A percentile compares a stretch with the other conserved stretches of the same genome.
Evolutionary conservation across 164 flowering plant genomes (phyloP).

Genomic region (Malania oleifera): DNA sequence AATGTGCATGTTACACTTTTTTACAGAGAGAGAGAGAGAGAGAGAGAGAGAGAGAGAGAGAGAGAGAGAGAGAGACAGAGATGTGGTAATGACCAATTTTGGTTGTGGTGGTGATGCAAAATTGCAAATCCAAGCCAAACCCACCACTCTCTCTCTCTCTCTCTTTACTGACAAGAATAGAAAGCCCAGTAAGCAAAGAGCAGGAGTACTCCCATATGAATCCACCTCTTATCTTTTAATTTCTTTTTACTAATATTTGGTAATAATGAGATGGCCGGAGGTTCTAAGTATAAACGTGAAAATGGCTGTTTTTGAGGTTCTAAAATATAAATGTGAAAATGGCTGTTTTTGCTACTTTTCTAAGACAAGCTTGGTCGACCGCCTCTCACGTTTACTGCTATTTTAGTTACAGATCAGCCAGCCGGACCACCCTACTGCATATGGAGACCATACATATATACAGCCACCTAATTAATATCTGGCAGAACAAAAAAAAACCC

Average conservation of each 20-base stretch:
- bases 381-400: no score
- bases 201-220: conserved; percentile 24
- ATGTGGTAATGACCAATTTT: conserved; percentile 22
- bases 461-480: no score
- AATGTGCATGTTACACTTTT: no score
- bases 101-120: conserved; percentile 27
- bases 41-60: conserved; percentile 11
- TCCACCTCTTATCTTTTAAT: conserved; percentile 18
- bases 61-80: conserved; percentile 1
- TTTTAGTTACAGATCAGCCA: conserved; percentile 7
- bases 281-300: no score
- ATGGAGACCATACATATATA: no score
- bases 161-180: conserved; percentile 12
- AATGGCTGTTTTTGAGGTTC: no score
- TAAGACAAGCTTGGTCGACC: conserved; percentile 19
- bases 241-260: no score
- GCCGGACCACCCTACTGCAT: no score
- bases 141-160: conserved; percentile 12
- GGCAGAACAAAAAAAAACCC: no score
- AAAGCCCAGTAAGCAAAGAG: conserved; percentile 16
- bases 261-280: no score
- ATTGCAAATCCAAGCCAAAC: conserved; percentile 13
- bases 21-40: conserved; percentile 10
- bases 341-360: conserved; percentile 12
- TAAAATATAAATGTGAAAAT: no score